Evolutionary conservation across 441 rosid species (phyloP), one percentile per base, ranked within the genome.

Genomic region (Bruguiera hainesii): DNA sequence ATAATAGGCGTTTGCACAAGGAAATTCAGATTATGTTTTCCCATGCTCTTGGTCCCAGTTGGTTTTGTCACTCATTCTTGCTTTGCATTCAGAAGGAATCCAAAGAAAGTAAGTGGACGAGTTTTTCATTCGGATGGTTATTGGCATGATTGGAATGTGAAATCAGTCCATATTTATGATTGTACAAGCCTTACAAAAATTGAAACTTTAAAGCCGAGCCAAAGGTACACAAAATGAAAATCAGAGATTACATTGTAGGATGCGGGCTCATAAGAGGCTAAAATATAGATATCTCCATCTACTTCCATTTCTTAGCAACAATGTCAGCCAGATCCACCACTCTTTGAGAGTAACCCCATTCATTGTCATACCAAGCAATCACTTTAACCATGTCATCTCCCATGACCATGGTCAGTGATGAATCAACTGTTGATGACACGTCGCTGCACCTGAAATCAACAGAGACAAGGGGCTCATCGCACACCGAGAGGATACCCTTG

Each of bases 281-380:
- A 61, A 61, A 39, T 18, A 19, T 21, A 33, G 31, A 51, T 28
- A 56, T 37, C 6, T 61, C 80, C 79, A 33, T 56, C 60, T 66
- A 89, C 85, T 93, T 87, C 95, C 97, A 93, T 60, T 79, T 82
- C 71, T 78, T 67, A 84, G 98, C 96, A 78, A 93, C 96, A 71
- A 93, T 88, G 86, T 93, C 79, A 59, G 98, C 96, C 81, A 93
- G 82, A 73, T 93, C 98, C 56, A 93, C 98, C 59, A 94, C 97
- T 81, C 98, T 88, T 81, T 94, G 97, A 18, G 97, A 91, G 81
- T 94, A 94, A 49, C 98, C 98, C 97, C 97, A 94, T 76, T 94
- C 97, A 30, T 94, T 94, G 73, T 94, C 97, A 66, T 91, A 89
- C 97, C 97, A 94, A 29, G 98, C 98, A 74, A 94, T 91, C 61